These are phyloP conservation scores for Exophiala calicioides DNA, from an alignment of 2,329 filamentous ascomycete species.

Conservation along the genomic window DNA sequence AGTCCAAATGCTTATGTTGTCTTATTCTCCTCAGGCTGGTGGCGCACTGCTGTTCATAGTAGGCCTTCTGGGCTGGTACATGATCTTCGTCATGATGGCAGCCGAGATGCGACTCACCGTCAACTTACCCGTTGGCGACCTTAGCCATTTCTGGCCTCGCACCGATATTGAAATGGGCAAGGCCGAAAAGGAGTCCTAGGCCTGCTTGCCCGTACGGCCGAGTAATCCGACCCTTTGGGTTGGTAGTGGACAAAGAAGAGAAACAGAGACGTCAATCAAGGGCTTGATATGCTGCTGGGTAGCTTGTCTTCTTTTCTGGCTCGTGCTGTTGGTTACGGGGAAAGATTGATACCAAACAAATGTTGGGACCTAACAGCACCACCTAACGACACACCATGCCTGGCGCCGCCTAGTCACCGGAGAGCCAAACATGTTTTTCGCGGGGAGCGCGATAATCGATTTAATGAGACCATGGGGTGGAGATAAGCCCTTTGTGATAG, in stretches of 20 bases:
- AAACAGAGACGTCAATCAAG: too few species aligned
- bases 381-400: too few species aligned
- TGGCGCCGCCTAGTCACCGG: too few species aligned
- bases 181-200: slow-evolving; percentile 24
- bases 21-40: slow-evolving; percentile 17
- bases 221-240: neutral
- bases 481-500: too few species aligned
- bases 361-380: too few species aligned
- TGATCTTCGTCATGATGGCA: slow-evolving; percentile 32
- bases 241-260: neutral
- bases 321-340: too few species aligned
- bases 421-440: too few species aligned
- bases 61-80: slow-evolving; percentile 28
- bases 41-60: slow-evolving; percentile 29
- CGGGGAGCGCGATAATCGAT: too few species aligned
- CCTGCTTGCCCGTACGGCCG: neutral
- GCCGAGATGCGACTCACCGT: slow-evolving; percentile 29
- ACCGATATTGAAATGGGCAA: slow-evolving; percentile 27
- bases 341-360: too few species aligned
- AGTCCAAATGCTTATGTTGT: neutral
- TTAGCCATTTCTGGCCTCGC: slow-evolving; percentile 29
- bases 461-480: too few species aligned
- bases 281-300: too few species aligned
- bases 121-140: slow-evolving; percentile 28
- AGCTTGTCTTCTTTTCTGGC: too few species aligned